These are phyloP conservation scores for Colletotrichum simmondsii DNA, from an alignment of 2,329 filamentous ascomycete species.

Conservation along the genomic window DNA sequence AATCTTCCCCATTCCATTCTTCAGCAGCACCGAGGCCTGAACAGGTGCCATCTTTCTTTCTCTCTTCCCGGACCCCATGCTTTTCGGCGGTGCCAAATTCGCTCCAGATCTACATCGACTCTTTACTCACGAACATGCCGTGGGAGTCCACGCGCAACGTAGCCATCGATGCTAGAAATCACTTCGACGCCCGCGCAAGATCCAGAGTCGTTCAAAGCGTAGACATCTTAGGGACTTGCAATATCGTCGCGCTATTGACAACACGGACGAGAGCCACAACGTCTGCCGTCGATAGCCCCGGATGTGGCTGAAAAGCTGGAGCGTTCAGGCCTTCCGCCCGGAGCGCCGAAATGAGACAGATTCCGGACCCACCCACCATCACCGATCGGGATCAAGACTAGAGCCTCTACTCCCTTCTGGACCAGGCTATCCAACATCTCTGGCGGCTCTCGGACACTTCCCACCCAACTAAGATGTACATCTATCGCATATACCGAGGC, in stretches of 20 bases:
- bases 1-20: background rate
- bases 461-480: background rate
- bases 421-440: background rate
- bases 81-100: background rate
- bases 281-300: background rate
- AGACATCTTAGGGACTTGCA: background rate
- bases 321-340: background rate
- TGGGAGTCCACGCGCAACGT: background rate
- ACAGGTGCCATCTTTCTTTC: background rate
- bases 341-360: conserved; percentile 11
- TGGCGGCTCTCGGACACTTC: background rate
- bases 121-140: background rate
- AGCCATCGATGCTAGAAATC: background rate
- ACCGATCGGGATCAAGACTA: background rate
- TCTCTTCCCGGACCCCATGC: no score
- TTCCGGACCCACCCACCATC: background rate
- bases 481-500: background rate
- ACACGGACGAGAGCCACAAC: background rate
- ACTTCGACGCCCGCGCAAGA: background rate
- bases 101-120: background rate
- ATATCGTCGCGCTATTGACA: background rate
- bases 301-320: background rate
- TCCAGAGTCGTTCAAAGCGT: background rate
- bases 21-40: background rate
- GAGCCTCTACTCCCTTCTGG: background rate